These are phyloP conservation scores for Salvia rosmarinus DNA, from an alignment of 257 asterid genomes.

Conservation along the genomic window DNA sequence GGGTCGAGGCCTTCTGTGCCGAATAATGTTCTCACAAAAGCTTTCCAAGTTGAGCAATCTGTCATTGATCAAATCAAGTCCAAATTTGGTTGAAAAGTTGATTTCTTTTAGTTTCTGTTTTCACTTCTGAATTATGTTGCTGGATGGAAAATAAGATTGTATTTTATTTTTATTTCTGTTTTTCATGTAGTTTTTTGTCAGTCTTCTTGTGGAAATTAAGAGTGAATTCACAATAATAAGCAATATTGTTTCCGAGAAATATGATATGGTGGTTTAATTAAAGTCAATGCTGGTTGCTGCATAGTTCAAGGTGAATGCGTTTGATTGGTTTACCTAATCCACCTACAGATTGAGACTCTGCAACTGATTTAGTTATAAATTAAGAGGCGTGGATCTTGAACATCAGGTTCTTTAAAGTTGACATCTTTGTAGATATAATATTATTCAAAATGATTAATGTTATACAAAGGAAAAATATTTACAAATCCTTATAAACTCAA, in stretches of 20 bases:
- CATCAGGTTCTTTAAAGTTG: background rate
- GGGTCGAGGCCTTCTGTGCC: slow-evolving; percentile 56
- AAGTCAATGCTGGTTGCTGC: too few relatives aligned
- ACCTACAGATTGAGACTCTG: background rate
- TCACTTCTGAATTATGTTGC: slow-evolving; percentile 22
- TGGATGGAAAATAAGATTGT: background rate
- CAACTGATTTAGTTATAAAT: background rate
- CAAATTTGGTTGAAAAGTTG: slow-evolving; percentile 43
- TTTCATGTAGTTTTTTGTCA: background rate
- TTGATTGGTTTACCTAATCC: slow-evolving; percentile 4
- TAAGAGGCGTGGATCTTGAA: background rate
- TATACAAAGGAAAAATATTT: too few relatives aligned
- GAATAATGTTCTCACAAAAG: slow-evolving; percentile 51
- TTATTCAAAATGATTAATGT: background rate
- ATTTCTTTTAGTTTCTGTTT: background rate
- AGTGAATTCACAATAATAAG: background rate
- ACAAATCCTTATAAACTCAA: too few relatives aligned
- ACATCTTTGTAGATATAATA: background rate
- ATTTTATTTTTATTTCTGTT: background rate
- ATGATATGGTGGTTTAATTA: background rate
- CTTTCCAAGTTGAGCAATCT: slow-evolving; percentile 48
- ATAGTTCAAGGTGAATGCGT: background rate
- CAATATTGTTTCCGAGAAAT: background rate
- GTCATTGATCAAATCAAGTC: slow-evolving; percentile 51
- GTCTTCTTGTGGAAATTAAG: background rate